These are phyloP conservation scores for Marasmius sp. DNA, from an alignment of 1,284 basidiomycete genomes.

Conservation along the genomic window DNA sequence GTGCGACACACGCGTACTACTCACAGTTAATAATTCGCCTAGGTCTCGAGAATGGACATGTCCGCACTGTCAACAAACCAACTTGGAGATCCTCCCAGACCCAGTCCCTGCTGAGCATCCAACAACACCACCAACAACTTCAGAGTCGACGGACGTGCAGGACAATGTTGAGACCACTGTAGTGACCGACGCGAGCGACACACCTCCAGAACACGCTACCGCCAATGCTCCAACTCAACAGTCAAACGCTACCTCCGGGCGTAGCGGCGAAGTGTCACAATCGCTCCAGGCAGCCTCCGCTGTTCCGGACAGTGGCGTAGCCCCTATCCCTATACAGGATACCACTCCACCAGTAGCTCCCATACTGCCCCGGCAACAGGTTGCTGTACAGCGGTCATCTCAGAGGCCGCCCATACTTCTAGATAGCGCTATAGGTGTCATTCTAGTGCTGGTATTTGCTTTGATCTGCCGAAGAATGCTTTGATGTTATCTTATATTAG, in stretches of 20 bases:
- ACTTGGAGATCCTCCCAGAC: conserved; percentile 72
- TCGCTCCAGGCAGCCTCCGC: no score
- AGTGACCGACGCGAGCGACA: no score
- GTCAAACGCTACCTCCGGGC: no score
- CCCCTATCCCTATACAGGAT: background rate
- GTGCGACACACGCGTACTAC: conserved; percentile 8
- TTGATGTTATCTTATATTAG: conserved; percentile 28
- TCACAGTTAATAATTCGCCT: background rate
- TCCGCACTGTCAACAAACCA: conserved; percentile 69
- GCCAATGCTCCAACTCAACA: no score
- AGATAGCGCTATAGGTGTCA: conserved; percentile 67
- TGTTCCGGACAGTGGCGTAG: no score
- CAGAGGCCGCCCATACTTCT: conserved; percentile 58
- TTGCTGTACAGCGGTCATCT: conserved; percentile 6
- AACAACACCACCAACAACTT: background rate
- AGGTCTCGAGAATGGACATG: conserved; percentile 60
- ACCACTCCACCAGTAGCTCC: background rate
- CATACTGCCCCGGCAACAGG: background rate
- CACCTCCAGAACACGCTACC: no score
- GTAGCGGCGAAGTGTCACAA: no score
- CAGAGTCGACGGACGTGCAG: background rate
- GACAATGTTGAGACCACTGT: no score
- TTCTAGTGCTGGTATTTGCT: conserved; percentile 62
- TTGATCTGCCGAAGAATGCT: conserved; percentile 62
- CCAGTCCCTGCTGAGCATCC: conserved; percentile 27